Base-by-base conservation (phyloP, 1,284 basidiomycete species). In the Tylopilus orsonianus region DNA sequence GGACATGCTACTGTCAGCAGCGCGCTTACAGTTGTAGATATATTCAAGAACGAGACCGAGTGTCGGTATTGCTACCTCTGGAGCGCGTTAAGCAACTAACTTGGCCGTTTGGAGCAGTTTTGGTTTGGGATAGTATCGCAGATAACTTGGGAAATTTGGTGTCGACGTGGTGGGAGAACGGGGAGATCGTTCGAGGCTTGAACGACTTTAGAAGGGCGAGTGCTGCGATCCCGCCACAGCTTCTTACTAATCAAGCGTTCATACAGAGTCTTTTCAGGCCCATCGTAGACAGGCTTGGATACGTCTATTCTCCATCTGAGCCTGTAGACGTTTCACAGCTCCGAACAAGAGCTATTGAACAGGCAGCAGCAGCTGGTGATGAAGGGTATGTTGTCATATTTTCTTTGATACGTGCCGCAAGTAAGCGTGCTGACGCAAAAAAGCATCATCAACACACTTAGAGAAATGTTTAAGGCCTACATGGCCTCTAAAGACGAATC, bases 101-200 rank as follows among this genome's bases (percentile, higher is more conserved):
- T n/a, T 38, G 32, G 18, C 18, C 18, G 38, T 32, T 27, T 16
- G 30, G 26, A 41, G 37, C 48, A 89, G 87, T 82, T 66, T 73
- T 90, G 48, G 84, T 90, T n/a, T 90, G 87, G 87, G 72, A 79
- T 39, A 79, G 80, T 48, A 81, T 91, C 40, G 65, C 75, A 2
- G 70, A 72, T 8, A 81, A 78, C 40, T 65, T 96, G 44, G 62
- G 64, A 42, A 72, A 74, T 34, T 67, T 96, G 41, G 64, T 73
- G n/a, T 78, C 74, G 13, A 82, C 83, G 2, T 97, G 93, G 91
- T 97, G 89, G 87, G 95, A 97, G 69, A 74, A 91, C 53, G 64
- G 81, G 29, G 66, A 75, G 4, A 77, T 88, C 35, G 71, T 81
- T 4, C 77, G 83, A 18, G 74, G 76, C 35, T 64, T 94, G 54